Evolutionary conservation across 2,329 filamentous ascomycete species (phyloP).

Genomic region (Thielaviopsis euricoi): DNA sequence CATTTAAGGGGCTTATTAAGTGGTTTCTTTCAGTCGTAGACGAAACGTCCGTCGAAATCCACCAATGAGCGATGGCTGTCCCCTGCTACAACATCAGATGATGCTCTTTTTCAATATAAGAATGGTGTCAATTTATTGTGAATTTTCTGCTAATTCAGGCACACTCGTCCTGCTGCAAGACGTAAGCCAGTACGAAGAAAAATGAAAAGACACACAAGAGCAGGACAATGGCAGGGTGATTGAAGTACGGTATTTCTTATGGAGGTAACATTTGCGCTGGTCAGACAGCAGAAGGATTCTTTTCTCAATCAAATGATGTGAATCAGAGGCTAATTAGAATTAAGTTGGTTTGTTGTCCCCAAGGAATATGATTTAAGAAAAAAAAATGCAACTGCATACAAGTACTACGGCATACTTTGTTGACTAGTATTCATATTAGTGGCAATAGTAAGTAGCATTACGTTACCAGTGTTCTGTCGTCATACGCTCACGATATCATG

Average conservation of each 20-base stretch:
- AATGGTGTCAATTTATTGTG: not conserved
- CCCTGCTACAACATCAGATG: not conserved
- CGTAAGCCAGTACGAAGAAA: no score
- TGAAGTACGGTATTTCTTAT: no score
- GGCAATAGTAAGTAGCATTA: no score
- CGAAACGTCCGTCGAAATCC: not conserved
- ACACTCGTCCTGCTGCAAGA: not conserved
- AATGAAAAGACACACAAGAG: no score
- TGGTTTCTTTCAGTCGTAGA: not conserved
- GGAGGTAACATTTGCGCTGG: not conserved
- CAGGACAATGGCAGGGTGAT: no score
- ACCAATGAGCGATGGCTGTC: not conserved
- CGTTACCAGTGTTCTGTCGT: no score
- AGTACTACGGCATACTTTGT: no score
- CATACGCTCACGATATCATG: not conserved
- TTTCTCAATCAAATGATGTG: not conserved
- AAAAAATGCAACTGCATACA: not conserved
- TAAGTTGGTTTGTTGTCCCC: not conserved
- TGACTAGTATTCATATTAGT: not conserved
- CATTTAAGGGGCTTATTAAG: not conserved
- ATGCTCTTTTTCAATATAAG: not conserved
- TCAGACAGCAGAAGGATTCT: not conserved
- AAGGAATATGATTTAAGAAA: not conserved
- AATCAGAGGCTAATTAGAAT: not conserved
- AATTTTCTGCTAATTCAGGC: not conserved